A percentile compares a stretch with the other conserved stretches of the same genome.
Conservation (phyloP, 2,329 filamentous ascomycete genomes). For the Neurospora crassa region DNA sequence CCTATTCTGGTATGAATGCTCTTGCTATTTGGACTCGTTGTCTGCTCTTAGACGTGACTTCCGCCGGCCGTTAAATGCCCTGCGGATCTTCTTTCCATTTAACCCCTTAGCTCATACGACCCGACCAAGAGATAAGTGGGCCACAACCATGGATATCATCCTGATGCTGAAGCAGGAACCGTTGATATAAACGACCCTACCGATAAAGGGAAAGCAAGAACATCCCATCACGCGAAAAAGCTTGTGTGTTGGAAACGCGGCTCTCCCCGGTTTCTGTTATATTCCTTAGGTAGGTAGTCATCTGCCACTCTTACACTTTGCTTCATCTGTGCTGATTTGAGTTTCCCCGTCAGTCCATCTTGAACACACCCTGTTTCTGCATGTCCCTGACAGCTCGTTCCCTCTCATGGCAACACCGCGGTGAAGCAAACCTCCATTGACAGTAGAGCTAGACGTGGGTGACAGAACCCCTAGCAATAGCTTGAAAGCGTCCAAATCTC, state of each 20-base stretch:
- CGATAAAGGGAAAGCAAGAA: background rate
- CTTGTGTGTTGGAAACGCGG: background rate
- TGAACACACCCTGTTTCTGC: background rate
- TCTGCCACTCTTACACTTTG: background rate
- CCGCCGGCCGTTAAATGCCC: background rate
- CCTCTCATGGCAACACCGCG: background rate
- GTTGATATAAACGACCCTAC: background rate
- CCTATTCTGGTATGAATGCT: background rate
- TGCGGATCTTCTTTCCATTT: background rate
- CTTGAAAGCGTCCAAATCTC: background rate
- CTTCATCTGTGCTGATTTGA: background rate
- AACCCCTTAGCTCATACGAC: background rate
- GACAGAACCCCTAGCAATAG: background rate
- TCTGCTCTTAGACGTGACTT: background rate
- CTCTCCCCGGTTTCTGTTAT: background rate
- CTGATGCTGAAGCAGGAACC: background rate
- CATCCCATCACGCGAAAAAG: background rate
- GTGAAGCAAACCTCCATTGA: background rate
- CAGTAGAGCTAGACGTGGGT: background rate
- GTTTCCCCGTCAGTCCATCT: background rate
- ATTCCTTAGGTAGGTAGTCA: background rate
- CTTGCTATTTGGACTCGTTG: background rate
- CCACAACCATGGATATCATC: background rate
- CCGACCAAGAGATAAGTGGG: background rate
- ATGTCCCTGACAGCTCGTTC: background rate